phyloP scores from a whole-genome alignment of 2,329 filamentous ascomycete genomes.

The Cladophialophora chaetospira region DNA sequence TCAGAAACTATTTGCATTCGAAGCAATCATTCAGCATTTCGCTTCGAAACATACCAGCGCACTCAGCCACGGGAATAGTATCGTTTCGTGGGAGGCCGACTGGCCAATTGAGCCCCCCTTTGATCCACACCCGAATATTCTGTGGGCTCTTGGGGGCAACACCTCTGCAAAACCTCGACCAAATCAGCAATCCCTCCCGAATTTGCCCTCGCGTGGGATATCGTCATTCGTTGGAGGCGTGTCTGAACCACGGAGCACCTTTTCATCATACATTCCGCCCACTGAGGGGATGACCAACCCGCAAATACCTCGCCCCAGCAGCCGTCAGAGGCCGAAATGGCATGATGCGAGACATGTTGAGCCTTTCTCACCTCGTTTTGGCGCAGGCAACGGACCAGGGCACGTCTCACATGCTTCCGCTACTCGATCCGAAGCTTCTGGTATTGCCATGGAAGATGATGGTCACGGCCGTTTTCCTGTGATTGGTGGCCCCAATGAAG shows the following conservation, averaged over 20 bases:
- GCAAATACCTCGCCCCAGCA: too few species aligned
- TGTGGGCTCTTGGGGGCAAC: constrained; percentile 19
- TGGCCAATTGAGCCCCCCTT: constrained; percentile 80
- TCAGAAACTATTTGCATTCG: constrained; percentile 71
- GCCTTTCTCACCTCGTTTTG: background rate
- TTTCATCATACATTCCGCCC: background rate
- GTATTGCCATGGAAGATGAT: constrained; percentile 48
- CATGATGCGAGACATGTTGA: background rate
- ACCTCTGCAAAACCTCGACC: background rate
- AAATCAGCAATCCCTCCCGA: background rate
- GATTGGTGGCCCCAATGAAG: background rate
- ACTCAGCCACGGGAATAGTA: constrained; percentile 70
- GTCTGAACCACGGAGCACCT: background rate
- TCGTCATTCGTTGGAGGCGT: background rate
- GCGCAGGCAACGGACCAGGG: background rate
- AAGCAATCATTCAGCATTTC: constrained; percentile 79
- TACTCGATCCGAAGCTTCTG: constrained; percentile 28
- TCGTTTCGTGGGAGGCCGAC: constrained; percentile 77
- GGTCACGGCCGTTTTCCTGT: constrained; percentile 46
- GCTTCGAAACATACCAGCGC: constrained; percentile 75
- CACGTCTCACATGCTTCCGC: constrained; percentile 1
- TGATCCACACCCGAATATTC: constrained; percentile 57
- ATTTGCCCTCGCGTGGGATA: background rate
- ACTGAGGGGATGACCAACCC: too few species aligned
- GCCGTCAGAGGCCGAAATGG: too few species aligned